Evolutionary conservation across 345 rosid species (phyloP).

Genomic region (Heritiera fomes): DNA sequence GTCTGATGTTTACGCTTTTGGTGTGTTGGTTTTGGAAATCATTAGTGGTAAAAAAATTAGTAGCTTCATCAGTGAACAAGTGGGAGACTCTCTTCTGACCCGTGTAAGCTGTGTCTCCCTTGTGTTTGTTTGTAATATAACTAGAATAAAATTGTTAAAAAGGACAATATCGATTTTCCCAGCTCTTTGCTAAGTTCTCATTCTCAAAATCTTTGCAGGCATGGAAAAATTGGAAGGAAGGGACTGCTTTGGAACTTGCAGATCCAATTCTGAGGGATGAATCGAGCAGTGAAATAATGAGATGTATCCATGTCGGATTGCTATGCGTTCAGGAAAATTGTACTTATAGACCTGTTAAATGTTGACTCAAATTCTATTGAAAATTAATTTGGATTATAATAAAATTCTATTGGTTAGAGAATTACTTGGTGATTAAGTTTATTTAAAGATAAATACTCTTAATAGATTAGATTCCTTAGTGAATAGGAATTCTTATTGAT

Average conservation of each 20-base stretch:
- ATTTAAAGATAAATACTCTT: too few species aligned
- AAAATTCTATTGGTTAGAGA: too few species aligned
- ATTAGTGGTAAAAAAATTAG: slow-evolving; percentile 41
- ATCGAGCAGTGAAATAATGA: slow-evolving; percentile 34
- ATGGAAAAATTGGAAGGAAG: slow-evolving; percentile 57
- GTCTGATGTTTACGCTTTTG: slow-evolving; percentile 59
- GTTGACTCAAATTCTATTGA: too few species aligned
- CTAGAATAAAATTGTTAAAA: neutral
- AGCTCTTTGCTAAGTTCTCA: neutral
- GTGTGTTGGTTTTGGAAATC: slow-evolving; percentile 54
- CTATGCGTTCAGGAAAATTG: slow-evolving; percentile 56
- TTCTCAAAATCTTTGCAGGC: slow-evolving; percentile 29
- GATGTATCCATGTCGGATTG: slow-evolving; percentile 56
- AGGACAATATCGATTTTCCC: neutral
- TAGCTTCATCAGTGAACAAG: neutral
- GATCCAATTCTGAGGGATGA: slow-evolving; percentile 34
- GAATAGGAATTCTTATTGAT: too few species aligned
- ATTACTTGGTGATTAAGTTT: too few species aligned
- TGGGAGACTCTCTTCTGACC: slow-evolving; percentile 9
- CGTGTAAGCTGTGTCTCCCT: slow-evolving; percentile 39
- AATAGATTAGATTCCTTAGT: too few species aligned
- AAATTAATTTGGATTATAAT: too few species aligned
- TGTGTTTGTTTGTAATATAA: neutral
- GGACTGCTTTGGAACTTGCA: slow-evolving; percentile 26
- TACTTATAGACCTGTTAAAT: slow-evolving; percentile 40